Percentiles rank a stretch among this genome's conserved stretches.
These are phyloP conservation scores for Kalmusia sp. DNA, from an alignment of 2,329 filamentous ascomycete genomes.

Conservation along the genomic window DNA sequence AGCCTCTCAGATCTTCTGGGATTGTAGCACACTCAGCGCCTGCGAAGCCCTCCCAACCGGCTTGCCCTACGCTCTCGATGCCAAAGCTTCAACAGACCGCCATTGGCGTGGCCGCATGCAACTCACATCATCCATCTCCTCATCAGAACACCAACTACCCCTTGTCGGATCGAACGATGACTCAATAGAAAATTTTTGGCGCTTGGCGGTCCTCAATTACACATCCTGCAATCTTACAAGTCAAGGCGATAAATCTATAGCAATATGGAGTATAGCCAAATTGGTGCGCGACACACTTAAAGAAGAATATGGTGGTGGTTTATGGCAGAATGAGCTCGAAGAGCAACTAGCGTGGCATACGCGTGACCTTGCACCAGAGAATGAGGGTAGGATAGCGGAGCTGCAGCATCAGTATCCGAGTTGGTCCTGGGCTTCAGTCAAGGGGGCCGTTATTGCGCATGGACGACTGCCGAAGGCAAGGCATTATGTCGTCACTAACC, in stretches of 20 bases:
- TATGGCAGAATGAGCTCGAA: conserved; percentile 27
- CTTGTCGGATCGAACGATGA: conserved; percentile 15
- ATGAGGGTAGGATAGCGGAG: conserved; percentile 2
- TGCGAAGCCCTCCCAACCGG: conserved; percentile 18
- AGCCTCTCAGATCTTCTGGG: conserved; percentile 26
- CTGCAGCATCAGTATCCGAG: conserved; percentile 15
- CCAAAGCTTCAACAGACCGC: conserved; percentile 11
- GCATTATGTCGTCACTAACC: conserved; percentile 14
- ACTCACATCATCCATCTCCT: background rate
- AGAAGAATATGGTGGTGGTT: conserved; percentile 29
- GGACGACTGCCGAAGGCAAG: conserved; percentile 1
- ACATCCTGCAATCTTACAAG: conserved; percentile 24
- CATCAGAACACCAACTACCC: background rate
- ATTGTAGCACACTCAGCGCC: conserved; percentile 20
- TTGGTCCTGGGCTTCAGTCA: conserved; percentile 25
- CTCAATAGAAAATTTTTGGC: conserved; percentile 24
- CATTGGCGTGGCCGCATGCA: conserved; percentile 21
- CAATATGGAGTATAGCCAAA: conserved; percentile 33
- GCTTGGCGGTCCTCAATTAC: conserved; percentile 19
- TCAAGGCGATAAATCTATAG: conserved; percentile 21
- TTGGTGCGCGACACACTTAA: conserved; percentile 25
- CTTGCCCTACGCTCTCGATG: conserved; percentile 13
- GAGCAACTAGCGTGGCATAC: conserved; percentile 34
- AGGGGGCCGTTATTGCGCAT: conserved; percentile 12
- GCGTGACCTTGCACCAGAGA: background rate